Evolutionary conservation across 2,329 filamentous ascomycete species (phyloP), one percentile per base, ranked within the genome.

Genomic region (Lachnellula cervina): DNA sequence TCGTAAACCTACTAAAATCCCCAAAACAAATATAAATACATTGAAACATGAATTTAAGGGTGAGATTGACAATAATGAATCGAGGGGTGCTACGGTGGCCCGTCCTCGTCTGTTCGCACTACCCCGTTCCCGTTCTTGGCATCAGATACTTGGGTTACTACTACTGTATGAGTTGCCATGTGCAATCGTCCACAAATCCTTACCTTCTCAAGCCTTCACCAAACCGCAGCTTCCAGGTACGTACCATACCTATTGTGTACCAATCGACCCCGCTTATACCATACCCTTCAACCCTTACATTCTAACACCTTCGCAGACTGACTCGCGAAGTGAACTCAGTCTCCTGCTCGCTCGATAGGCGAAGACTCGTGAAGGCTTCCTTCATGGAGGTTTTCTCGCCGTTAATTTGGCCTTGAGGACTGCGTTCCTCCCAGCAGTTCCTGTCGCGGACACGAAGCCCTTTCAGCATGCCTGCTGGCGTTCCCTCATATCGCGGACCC

Each of bases 401-500:
- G 46, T 19, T 57, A 54, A 48, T 54, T 48, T 51, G 54, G 55
- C 55, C 51, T 58, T 58, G 52, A 58, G 52, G 56, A 55, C 56
- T 58, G 56, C 56, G 45, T 47, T 52, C 44, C 34, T 51, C 51
- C 48, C 28, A 46, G 55, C 55, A 54, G 55, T 23, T 28, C 51
- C 55, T 52, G 54, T 52, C 51, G 55, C 34, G 44, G 43, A 52
- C 42, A 32, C 19, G 43, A 51, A 51, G 28, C 16, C 42, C 42
- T 48, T 42, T 42, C 48, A 49, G 21, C 37, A 52, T 57, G 51
- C 43, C 51, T 23, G 48, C 44, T 42, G 54, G 47, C 42, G 38
- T 38, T 25, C 42, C 53, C 11, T 34, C 51, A 8, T 44, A 43
- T 34, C 9, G 52, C 46, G 43, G 48, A 42, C 8, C 47, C 25